Evolutionary conservation across 2,329 filamentous ascomycete species (phyloP).

Genomic region (Saccharata proteae): DNA sequence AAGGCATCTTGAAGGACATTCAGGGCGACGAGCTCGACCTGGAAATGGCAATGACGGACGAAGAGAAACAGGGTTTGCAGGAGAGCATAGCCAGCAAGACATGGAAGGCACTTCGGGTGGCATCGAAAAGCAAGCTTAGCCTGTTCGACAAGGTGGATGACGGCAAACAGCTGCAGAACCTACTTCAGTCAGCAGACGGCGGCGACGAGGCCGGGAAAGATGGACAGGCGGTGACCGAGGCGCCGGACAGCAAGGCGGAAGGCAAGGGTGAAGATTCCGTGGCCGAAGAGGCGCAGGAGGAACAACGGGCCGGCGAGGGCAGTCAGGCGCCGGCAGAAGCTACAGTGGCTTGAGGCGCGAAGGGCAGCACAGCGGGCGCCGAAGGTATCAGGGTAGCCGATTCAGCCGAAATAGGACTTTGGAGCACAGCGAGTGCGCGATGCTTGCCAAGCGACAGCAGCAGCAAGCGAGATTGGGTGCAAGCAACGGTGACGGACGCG

Average conservation of each 20-base stretch:
- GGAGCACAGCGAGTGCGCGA: constrained; percentile 6
- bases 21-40: constrained; percentile 74
- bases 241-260: constrained; percentile 23
- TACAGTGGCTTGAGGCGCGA: constrained; percentile 15
- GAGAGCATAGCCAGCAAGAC: constrained; percentile 76
- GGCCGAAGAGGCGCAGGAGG: constrained; percentile 24
- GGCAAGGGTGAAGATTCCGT: constrained; percentile 22
- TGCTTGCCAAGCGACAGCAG: constrained; percentile 6
- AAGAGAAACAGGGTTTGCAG: constrained; percentile 44
- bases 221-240: constrained; percentile 20
- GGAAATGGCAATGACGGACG: constrained; percentile 59
- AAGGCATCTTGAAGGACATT: constrained; percentile 61
- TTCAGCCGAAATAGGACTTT: constrained; percentile 8
- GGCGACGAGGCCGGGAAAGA: constrained; percentile 19
- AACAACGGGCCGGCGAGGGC: constrained; percentile 23
- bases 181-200: constrained; percentile 33
- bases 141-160: constrained; percentile 82
- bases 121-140: constrained; percentile 59
- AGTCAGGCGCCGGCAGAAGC: constrained; percentile 24
- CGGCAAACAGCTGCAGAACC: constrained; percentile 52
- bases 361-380: constrained; percentile 16
- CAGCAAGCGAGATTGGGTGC: constrained; percentile 7
- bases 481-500: no score
- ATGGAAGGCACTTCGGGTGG: constrained; percentile 79
- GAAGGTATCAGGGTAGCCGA: constrained; percentile 11